Evolutionary conservation across 768 basidiomycete species (phyloP).

Genomic region (Kwoniella heveanensis): DNA sequence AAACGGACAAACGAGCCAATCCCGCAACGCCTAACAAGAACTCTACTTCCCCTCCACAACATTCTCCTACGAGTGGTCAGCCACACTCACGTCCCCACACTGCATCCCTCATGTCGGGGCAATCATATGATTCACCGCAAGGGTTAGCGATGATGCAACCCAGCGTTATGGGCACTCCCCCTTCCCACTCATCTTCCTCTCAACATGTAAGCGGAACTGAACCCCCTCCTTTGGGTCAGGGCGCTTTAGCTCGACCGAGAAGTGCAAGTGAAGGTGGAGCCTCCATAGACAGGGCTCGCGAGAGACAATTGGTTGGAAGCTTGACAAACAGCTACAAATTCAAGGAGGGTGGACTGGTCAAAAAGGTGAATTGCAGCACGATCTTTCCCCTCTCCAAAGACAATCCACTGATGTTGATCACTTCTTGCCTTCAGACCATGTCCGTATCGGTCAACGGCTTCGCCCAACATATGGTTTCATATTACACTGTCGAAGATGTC

Average conservation of each 20-base stretch:
- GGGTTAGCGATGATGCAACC: not conserved
- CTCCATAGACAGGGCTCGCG: constrained; percentile 70
- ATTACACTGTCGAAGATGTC: constrained; percentile 91
- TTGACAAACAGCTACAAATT: constrained; percentile 92
- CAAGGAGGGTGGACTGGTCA: constrained; percentile 90
- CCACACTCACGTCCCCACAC: constrained; percentile 1
- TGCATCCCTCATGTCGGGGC: constrained; percentile 14
- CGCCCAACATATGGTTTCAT: constrained; percentile 89
- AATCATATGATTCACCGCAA: constrained; percentile 10
- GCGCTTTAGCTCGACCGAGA: constrained; percentile 36
- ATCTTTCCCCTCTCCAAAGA: too few species aligned
- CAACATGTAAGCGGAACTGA: constrained; percentile 9
- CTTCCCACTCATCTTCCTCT: not conserved
- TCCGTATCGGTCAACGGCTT: constrained; percentile 82
- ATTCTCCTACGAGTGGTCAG: constrained; percentile 6
- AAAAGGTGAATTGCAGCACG: constrained; percentile 77
- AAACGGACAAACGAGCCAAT: constrained; percentile 69
- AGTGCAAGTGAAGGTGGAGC: constrained; percentile 49
- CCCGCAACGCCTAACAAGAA: constrained; percentile 28
- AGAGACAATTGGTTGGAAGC: constrained; percentile 82
- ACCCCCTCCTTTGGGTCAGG: constrained; percentile 29
- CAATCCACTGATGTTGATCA: too few species aligned
- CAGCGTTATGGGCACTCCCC: constrained; percentile 15
- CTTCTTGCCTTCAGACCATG: constrained; percentile 68
- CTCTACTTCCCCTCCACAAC: constrained; percentile 23